Evolutionary conservation across 441 rosid genomes (phyloP), one percentile per base, ranked within the genome.

Genomic region (Dalechampia spathulata): DNA sequence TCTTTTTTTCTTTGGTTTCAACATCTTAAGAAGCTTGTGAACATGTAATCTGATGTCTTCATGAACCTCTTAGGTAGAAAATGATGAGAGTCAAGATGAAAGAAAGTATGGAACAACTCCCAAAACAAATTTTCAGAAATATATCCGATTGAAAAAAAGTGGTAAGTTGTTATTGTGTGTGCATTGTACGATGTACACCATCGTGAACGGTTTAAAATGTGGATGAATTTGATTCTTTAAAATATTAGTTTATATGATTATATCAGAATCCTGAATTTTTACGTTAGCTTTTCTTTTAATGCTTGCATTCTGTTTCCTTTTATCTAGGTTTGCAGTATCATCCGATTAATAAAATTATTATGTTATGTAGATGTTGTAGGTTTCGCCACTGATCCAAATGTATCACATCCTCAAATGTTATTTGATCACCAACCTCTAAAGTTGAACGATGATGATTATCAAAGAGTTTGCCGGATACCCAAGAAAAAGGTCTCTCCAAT

Each of bases 361-460:
- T 17, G 30, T 22, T 10, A 42, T 51, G 28, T 13, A 61, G 65
- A 61, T 21, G 25, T 61, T 2, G 58, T 61, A 43, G 49, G 51
- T 22, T 41, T 60, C 3, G 26, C 12, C 19, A 28, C 53, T 48
- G 7, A 22, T 37, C 8, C 23, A 45, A 45, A 57, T 14, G 44
- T 8, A 21, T 46, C 45, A 22, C 17, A 1, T 20, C 34, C 44
- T 5, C 46, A 30, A 16, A 40, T 48, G 46, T 26, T 48, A 38
- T 48, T 36, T 28, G 62, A 58, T 40, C 62, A 58, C 16, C n/a
- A 47, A 7, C 62, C 62, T 36, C 47, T 58, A 17, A 23, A 47
- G 14, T 58, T 58, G 62, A 58, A 58, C 22, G 5, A 1, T 15
- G 62, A 58, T 58, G 62, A 58, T 38, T 47, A 58, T 48, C 36